Base-by-base conservation (phyloP, 1,284 basidiomycete genomes). In the Ustilago trichophora region DNA sequence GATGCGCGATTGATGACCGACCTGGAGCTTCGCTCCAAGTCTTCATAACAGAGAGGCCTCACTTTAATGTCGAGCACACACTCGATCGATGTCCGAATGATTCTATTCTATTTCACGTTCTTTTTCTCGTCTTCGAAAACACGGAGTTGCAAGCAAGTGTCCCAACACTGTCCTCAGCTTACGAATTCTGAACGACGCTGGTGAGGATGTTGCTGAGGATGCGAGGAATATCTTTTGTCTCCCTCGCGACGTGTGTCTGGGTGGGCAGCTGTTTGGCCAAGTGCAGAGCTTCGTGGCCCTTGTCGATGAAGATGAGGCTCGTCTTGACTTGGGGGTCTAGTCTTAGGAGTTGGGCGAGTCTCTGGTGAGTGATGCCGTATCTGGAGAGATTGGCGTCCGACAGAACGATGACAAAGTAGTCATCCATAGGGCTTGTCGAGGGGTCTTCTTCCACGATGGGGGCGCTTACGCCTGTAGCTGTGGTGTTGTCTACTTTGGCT, bases 371-470 rank as follows among this genome's bases (percentile, higher is more conserved):
- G 67, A 83, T 83, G 31, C 70, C 72, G 63, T 83, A 83, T 13
- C 82, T 62, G 6, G 58, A 54, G 37, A 83, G 73, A 52, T 83
- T 81, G 26, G 82, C 82, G 51, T 83, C 82, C 12, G 74, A 75
- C 18, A 83, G 57, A 10, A 75, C 82, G 53, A 83, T 78, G 44
- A 83, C 80, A 66, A 83, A 81, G 66, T 77, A 78, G 50, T 83
- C 82, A 64, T 83, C 79, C 54, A 74, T 76, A 19, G 68, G 45
- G 4, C 40, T 75, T 25, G 44, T 53, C 5, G 31, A 35, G 3
- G 57, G 35, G 26, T 62, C 60, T 18, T 60, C 50, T 21, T 59
- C 58, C 6, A 46, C 53, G 24, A 55, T 65, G 2, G 64, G 41
- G 3, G 45, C 24, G 27, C n/a, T n/a, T n/a, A n/a, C n/a, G n/a